Percentiles rank a stretch among this genome's conserved stretches.
Conservation (phyloP, 2,329 filamentous ascomycete species). For the Dothideomycetidae sp. region DNA sequence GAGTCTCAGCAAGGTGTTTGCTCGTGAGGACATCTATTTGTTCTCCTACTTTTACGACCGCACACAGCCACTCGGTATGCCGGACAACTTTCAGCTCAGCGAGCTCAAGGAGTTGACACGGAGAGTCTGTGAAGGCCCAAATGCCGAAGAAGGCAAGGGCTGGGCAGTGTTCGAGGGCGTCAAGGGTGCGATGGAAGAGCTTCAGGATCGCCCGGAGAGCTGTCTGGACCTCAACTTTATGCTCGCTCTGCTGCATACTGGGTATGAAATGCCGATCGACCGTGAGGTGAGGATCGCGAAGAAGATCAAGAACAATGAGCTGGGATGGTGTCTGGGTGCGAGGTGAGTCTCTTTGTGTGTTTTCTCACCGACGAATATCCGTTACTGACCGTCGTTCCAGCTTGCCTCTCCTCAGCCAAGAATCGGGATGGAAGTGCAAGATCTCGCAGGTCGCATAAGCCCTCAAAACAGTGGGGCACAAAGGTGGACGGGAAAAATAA, state of each 20-base stretch:
- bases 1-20: slow-evolving; percentile 79
- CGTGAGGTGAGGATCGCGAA: slow-evolving; percentile 95
- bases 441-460: slow-evolving; percentile 48
- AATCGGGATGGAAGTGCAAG: slow-evolving; percentile 82
- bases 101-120: slow-evolving; percentile 78
- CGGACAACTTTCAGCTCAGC: slow-evolving; percentile 84
- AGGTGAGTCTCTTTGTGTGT: slow-evolving; percentile 63
- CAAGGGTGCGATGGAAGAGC: slow-evolving; percentile 63
- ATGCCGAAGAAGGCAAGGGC: slow-evolving; percentile 43
- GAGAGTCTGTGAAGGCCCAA: slow-evolving; percentile 72
- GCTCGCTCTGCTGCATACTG: slow-evolving; percentile 80
- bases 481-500: too few relatives aligned
- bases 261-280: slow-evolving; percentile 95
- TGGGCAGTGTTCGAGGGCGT: slow-evolving; percentile 75
- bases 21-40: slow-evolving; percentile 82
- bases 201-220: slow-evolving; percentile 70
- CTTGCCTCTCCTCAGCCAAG: slow-evolving; percentile 66
- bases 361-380: too few relatives aligned
- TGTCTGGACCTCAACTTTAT: slow-evolving; percentile 96
- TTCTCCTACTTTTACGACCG: slow-evolving; percentile 98
- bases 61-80: slow-evolving; percentile 86
- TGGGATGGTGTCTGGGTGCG: slow-evolving; percentile 95
- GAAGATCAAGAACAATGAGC: slow-evolving; percentile 93
- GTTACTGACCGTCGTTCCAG: too few relatives aligned
- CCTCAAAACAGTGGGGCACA: too few relatives aligned